Base-by-base conservation (phyloP, 208 protist species). In the Trypanosoma mega region DNA sequence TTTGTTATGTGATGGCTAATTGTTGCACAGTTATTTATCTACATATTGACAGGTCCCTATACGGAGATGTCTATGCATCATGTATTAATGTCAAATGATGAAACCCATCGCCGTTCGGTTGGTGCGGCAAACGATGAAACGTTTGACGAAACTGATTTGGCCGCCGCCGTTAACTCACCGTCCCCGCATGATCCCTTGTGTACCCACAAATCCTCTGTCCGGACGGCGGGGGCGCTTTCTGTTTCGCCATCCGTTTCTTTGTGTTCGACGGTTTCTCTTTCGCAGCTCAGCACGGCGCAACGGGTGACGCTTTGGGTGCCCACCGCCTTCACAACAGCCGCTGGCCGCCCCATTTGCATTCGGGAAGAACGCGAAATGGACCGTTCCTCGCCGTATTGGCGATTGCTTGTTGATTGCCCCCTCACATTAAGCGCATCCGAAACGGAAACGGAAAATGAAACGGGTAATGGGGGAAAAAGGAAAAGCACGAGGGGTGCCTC, bases 261-360 rank as follows among this genome's bases (percentile, higher is more conserved):
- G n/a, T n/a, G n/a, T n/a, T n/a, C n/a, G n/a, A n/a, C n/a, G n/a
- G n/a, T n/a, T n/a, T n/a, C n/a, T n/a, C n/a, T n/a, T n/a, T n/a
- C n/a, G n/a, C n/a, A n/a, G n/a, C n/a, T n/a, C n/a, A n/a, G n/a
- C n/a, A n/a, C n/a, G n/a, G n/a, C n/a, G n/a, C n/a, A n/a, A n/a
- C n/a, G n/a, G 31, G 30, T 71, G 12, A 59, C 34, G 12, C 30
- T 79, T 18, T 74, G 60, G 53, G 74, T 84, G 3, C 84, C 84
- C 0, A 84, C 78, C 23, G 48, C 74, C 51, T 91, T 91, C 56
- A 87, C 80, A 18, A 84, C 74, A 2, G 76, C 78, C 2, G 70
- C 68, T 29, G 84, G 84, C 2, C 67, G 75, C 7, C 44, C 63
- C 1, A 81, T 91, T 45, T 91, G 80, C 47, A 49, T 91, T 33